Evolutionary conservation across 129 eudicot species (phyloP).

Genomic region (Artemisia argyi): DNA sequence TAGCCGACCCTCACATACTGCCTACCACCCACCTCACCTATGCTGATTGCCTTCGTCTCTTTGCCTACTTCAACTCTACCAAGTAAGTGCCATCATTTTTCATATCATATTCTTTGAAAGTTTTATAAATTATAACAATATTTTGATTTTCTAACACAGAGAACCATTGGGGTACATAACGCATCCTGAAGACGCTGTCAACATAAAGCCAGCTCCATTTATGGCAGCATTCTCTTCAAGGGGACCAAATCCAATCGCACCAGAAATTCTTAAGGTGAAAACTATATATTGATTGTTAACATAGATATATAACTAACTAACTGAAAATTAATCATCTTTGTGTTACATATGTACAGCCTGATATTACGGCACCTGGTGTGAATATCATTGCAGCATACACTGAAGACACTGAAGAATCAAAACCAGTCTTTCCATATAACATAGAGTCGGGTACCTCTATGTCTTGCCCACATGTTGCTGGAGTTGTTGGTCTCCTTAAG

Average conservation of each 20-base stretch:
- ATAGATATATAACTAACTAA: neutral
- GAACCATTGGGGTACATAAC: slow-evolving; percentile 52
- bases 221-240: slow-evolving; percentile 81
- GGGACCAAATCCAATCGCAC: slow-evolving; percentile 69
- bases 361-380: slow-evolving; percentile 90
- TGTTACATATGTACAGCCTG: slow-evolving; percentile 51
- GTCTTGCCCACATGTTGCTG: slow-evolving; percentile 92
- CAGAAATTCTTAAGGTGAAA: slow-evolving; percentile 77
- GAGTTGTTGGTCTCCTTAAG: slow-evolving; percentile 74
- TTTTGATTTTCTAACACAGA: slow-evolving; percentile 29
- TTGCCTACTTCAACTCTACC: slow-evolving; percentile 47
- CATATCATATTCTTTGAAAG: too few relatives aligned
- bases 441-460: slow-evolving; percentile 77
- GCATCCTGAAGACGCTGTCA: slow-evolving; percentile 25
- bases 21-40: slow-evolving; percentile 59
- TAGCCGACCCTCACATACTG: slow-evolving; percentile 63
- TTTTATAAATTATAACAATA: neutral
- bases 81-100: slow-evolving; percentile 30
- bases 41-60: slow-evolving; percentile 41
- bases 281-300: neutral
- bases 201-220: slow-evolving; percentile 64
- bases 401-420: slow-evolving; percentile 46
- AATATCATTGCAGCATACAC: slow-evolving; percentile 66
- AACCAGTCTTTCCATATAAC: slow-evolving; percentile 39
- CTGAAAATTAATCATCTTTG: neutral